Conservation (phyloP, 441 rosid genomes). For the Populus hybrid region DNA sequence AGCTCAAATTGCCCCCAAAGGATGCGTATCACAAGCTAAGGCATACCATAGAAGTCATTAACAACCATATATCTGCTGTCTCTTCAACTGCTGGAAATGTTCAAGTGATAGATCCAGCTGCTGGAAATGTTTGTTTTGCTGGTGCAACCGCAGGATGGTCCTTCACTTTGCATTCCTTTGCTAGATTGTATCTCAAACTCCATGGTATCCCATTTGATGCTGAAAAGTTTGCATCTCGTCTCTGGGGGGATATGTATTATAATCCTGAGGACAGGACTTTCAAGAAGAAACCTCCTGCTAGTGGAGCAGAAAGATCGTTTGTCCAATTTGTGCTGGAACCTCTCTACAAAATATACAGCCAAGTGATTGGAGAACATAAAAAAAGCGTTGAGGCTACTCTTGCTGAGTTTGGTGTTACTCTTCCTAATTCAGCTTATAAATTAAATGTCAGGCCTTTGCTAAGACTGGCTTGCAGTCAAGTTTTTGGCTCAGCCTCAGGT, state of each 20-base stretch:
- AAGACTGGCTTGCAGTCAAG: constrained; percentile 85
- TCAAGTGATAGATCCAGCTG: too few relatives aligned
- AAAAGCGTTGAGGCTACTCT: constrained; percentile 96
- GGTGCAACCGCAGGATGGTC: too few relatives aligned
- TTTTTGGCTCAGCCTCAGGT: constrained; percentile 90
- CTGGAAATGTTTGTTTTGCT: too few relatives aligned
- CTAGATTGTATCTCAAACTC: constrained; percentile 83
- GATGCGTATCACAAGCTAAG: too few relatives aligned
- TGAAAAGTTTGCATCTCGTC: constrained; percentile 80
- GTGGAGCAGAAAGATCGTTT: constrained; percentile 92
- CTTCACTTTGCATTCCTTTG: constrained; percentile 98
- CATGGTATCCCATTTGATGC: constrained; percentile 92
- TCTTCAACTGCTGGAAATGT: too few relatives aligned
- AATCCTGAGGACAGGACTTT: constrained; percentile 71
- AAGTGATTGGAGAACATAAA: constrained; percentile 97
- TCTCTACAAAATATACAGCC: constrained; percentile 92
- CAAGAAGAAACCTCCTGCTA: constrained; percentile 71
- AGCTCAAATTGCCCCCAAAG: too few relatives aligned
- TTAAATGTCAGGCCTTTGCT: constrained; percentile 89
- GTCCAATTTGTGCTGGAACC: constrained; percentile 96
- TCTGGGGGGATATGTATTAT: constrained; percentile 93
- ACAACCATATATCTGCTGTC: too few relatives aligned
- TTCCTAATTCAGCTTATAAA: constrained; percentile 87
- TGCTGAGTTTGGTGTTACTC: constrained; percentile 90
- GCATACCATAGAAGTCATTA: too few relatives aligned